Evolutionary conservation across 129 eudicot species (phyloP), one percentile per base, ranked within the genome.

Genomic region (Glebionis coronaria): DNA sequence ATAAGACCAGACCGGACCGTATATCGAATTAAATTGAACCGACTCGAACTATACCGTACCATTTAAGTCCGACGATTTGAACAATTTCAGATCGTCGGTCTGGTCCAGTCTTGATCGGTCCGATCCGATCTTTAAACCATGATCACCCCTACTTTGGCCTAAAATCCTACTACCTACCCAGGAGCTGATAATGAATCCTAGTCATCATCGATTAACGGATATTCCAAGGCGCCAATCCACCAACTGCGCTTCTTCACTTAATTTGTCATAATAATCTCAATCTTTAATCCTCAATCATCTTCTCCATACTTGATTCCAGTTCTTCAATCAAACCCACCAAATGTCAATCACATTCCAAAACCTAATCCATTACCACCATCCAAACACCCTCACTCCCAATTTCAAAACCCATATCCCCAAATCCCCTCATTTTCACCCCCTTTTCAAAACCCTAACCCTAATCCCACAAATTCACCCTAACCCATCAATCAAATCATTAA

Each of bases 311-410:
- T 15, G 38, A 44, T 64, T 59, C 29, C 58, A 60, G 20, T 0
- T 19, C 14, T 77, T 47, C 55, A 68, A 67, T 73, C 25, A 23
- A n/a, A n/a, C n/a, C 2, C 29, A 57, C 3, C 55, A 59, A 23
- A 88, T 88, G 96, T 78, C 96, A 73, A 69, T 83, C n/a, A 52
- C 77, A 29, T 61, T 76, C 70, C 91, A 76, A 75, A 77, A 79
- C 77, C 82, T 81, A 74, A 49, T 78, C 56, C 67, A 73, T 55
- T 70, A 6, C 62, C 75, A 10, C 25, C 63, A 62, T 67, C 53
- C 83, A 13, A 63, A 58, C 68, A 65, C 76, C 54, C 86, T 40
- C 78, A 12, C 74, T 49, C 84, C 42, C 82, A 19, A 63, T 65
- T 71, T 76, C 82, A 13, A 78, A 71, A 49, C 44, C 78, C 64